These are phyloP conservation scores for Podospora anserina DNA, from an alignment of 495 filamentous ascomycete species.

Conservation along the genomic window DNA sequence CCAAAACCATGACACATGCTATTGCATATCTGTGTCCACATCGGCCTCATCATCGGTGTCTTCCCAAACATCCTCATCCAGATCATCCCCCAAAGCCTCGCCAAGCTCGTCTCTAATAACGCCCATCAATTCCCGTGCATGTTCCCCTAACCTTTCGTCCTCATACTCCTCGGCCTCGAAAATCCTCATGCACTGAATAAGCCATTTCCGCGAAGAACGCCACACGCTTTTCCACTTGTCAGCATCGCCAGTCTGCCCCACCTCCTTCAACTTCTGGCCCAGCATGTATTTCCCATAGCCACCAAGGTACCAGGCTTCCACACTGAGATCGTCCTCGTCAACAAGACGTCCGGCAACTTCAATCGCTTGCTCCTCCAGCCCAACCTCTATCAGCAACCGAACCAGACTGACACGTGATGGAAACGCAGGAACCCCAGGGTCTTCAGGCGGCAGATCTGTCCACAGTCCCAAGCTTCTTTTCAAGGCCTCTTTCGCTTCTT, in stretches of 20 bases:
- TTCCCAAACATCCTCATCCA: constrained; percentile 43
- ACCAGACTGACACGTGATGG: constrained; percentile 77
- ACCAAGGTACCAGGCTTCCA: constrained; percentile 95
- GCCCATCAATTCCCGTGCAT: constrained; percentile 59
- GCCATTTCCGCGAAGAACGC: constrained; percentile 59
- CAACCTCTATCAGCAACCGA: constrained; percentile 83
- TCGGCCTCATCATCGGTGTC: constrained; percentile 28
- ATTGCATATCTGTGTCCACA: constrained; percentile 32
- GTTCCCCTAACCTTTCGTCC: constrained; percentile 64
- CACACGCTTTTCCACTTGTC: constrained; percentile 48
- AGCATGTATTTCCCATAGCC: constrained; percentile 84
- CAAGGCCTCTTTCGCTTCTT: constrained; percentile 77
- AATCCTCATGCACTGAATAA: constrained; percentile 57
- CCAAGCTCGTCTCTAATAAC: constrained; percentile 56
- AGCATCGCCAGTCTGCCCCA: constrained; percentile 29
- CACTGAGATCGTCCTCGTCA: constrained; percentile 83
- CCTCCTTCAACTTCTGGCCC: constrained; percentile 62
- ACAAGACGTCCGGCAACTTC: constrained; percentile 81
- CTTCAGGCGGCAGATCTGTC: constrained; percentile 68
- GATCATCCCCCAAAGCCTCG: constrained; percentile 47
- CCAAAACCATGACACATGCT: not conserved
- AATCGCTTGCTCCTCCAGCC: constrained; percentile 77
- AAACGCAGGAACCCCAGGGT: constrained; percentile 69
- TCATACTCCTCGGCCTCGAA: constrained; percentile 65
- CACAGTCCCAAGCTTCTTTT: constrained; percentile 72